Evolutionary conservation across 1,284 basidiomycete genomes (phyloP), one percentile per base, ranked within the genome.

Genomic region (Grifola frondosa): DNA sequence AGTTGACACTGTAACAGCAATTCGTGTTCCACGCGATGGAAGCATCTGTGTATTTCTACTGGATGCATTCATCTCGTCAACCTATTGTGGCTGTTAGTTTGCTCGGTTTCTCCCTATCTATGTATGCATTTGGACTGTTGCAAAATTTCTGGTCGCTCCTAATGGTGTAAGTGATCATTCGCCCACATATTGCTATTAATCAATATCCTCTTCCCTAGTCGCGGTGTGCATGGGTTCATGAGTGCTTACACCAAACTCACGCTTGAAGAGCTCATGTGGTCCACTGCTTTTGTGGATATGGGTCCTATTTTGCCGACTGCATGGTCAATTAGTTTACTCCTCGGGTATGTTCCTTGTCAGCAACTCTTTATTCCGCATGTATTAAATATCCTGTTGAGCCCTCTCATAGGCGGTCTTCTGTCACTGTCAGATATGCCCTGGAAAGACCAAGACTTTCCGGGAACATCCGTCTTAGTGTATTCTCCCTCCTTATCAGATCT

Each of bases 121-220:
- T 85, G 74, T 77, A 79, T 50, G 77, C 74, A 51, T 88, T 90
- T 58, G 88, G 88, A 6, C 61, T 90, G 19, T 86, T 85, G 2
- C 77, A 65, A 35, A 82, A 83, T 0, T 81, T 87, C 49, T 73
- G 70, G 67, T 75, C 74, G 13, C 69, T 85, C 2, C 74, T 86
- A 5, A 41, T 83, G 26, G 84, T 81, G 83, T 77, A 44, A 16
- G 62, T 48, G n/a, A n/a, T n/a, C n/a, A n/a, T n/a, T n/a, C n/a
- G n/a, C n/a, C n/a, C n/a, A n/a, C n/a, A n/a, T n/a, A n/a, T n/a
- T n/a, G n/a, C n/a, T n/a, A n/a, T n/a, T n/a, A n/a, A n/a, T 38
- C 28, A 8, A 29, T 35, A n/a, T 32, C n/a, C n/a, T n/a, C n/a
- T n/a, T 31, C 26, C 9, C 48, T 28, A 78, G 75, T 45, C 75